These are phyloP conservation scores for Apiospora koreana DNA, from an alignment of 2,329 filamentous ascomycete species.

Conservation along the genomic window DNA sequence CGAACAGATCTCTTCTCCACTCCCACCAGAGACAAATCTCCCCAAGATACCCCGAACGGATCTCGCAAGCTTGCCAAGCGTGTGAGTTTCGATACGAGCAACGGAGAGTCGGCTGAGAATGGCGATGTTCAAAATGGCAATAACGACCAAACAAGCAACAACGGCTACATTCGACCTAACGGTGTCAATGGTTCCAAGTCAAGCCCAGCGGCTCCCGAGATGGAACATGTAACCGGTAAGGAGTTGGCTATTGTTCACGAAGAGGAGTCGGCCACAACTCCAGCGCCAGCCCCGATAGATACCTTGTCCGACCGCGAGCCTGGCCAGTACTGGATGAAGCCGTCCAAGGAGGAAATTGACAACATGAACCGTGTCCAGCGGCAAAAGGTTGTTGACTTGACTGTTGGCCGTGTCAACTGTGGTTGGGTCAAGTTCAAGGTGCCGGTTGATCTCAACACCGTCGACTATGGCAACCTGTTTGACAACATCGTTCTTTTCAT, in stretches of 20 bases:
- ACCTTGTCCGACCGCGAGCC: constrained; percentile 47
- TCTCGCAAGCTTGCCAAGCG: constrained; percentile 71
- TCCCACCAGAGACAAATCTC: constrained; percentile 53
- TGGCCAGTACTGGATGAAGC: constrained; percentile 86
- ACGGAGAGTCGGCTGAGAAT: constrained; percentile 37
- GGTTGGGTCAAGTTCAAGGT: constrained; percentile 81
- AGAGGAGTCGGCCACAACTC: constrained; percentile 51
- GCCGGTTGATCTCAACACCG: constrained; percentile 77
- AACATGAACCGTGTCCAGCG: constrained; percentile 80
- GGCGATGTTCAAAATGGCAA: constrained; percentile 42
- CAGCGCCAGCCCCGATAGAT: constrained; percentile 23
- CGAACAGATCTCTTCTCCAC: constrained; percentile 70
- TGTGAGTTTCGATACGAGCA: constrained; percentile 85
- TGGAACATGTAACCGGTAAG: constrained; percentile 72
- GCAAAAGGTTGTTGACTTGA: constrained; percentile 72
- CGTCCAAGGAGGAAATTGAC: constrained; percentile 71
- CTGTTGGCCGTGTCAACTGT: constrained; percentile 78
- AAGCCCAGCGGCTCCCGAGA: constrained; percentile 54
- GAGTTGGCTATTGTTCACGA: constrained; percentile 81
- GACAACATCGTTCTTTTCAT: constrained; percentile 75
- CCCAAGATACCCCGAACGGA: constrained; percentile 42
- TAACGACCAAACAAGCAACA: constrained; percentile 58
- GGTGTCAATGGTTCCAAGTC: constrained; percentile 46
- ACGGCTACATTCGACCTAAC: constrained; percentile 60
- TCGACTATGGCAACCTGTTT: constrained; percentile 79